These are phyloP conservation scores for Cyphellophora europaea DNA, from an alignment of 2,329 filamentous ascomycete species.

Conservation along the genomic window DNA sequence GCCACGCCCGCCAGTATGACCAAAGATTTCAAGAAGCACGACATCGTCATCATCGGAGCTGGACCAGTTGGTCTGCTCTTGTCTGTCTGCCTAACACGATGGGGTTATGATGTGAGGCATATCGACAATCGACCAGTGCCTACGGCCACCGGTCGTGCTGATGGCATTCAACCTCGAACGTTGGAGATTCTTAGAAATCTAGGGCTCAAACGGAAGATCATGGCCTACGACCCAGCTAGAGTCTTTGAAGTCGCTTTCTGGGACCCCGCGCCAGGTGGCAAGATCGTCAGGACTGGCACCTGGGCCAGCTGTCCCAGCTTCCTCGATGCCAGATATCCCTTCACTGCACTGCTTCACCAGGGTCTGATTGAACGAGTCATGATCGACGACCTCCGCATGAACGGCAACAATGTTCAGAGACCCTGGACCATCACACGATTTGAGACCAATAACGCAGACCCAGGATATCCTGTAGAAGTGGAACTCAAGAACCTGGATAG, in stretches of 20 bases:
- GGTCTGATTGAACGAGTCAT: constrained; percentile 55
- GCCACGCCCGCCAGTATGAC: neutral
- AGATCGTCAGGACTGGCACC: constrained; percentile 52
- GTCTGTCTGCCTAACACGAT: constrained; percentile 77
- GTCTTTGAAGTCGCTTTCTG: constrained; percentile 66
- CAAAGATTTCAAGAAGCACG: constrained; percentile 22
- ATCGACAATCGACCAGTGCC: constrained; percentile 84
- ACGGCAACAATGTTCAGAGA: constrained; percentile 46
- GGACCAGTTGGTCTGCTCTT: constrained; percentile 82
- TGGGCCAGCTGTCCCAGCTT: constrained; percentile 88
- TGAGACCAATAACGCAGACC: constrained; percentile 49
- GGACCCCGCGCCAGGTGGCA: constrained; percentile 46
- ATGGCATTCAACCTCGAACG: constrained; percentile 85
- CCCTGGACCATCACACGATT: constrained; percentile 56
- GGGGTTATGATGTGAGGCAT: constrained; percentile 93
- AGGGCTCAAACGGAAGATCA: constrained; percentile 78
- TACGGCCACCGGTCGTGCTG: constrained; percentile 75
- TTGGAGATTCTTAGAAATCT: constrained; percentile 81
- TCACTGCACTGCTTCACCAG: constrained; percentile 54
- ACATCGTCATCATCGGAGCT: constrained; percentile 76
- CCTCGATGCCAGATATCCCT: constrained; percentile 56
- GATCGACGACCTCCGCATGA: constrained; percentile 51
- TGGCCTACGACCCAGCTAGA: constrained; percentile 77
- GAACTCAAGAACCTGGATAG: constrained; percentile 69
- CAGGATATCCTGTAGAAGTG: constrained; percentile 72